A percentile compares a stretch with the other conserved stretches of the same genome.
These are phyloP conservation scores for Imleria badia DNA, from an alignment of 768 basidiomycete genomes.

Conservation along the genomic window DNA sequence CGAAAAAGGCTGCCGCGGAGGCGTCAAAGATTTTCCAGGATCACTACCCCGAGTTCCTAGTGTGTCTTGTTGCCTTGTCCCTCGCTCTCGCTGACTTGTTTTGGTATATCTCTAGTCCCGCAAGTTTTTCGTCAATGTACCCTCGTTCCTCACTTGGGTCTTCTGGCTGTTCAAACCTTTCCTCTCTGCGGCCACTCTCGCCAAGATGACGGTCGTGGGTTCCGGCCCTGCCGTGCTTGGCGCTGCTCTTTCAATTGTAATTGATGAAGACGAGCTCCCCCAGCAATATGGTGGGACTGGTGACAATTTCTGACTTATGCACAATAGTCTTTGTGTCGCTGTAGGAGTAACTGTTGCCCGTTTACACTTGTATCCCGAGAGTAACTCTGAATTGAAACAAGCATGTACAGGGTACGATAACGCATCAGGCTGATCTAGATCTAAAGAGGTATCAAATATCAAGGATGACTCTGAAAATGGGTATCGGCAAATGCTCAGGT, in stretches of 20 bases:
- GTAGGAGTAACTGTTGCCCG: too few species aligned
- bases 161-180: slow-evolving; percentile 83
- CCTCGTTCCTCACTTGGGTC: slow-evolving; percentile 72
- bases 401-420: neutral
- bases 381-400: neutral
- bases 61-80: slow-evolving; percentile 19
- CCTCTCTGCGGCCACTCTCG: slow-evolving; percentile 67
- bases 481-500: neutral
- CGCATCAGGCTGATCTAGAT: neutral
- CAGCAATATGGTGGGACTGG: slow-evolving; percentile 69
- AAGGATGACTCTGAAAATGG: neutral
- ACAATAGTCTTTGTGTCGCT: neutral
- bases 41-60: slow-evolving; percentile 80
- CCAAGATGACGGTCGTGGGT: slow-evolving; percentile 81
- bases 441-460: neutral
- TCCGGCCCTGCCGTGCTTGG: slow-evolving; percentile 56
- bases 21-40: slow-evolving; percentile 71
- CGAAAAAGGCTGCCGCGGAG: slow-evolving; percentile 75
- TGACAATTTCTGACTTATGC: slow-evolving; percentile 43
- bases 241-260: slow-evolving; percentile 56
- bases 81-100: neutral
- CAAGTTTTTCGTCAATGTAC: slow-evolving; percentile 85
- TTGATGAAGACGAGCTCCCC: slow-evolving; percentile 61
- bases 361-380: too few species aligned
- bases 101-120: slow-evolving; percentile 43